Percentiles rank a stretch among this genome's conserved stretches.
phyloP scores from a whole-genome alignment of 805 yeast genomes.

The Lachancea nothofagi region DNA sequence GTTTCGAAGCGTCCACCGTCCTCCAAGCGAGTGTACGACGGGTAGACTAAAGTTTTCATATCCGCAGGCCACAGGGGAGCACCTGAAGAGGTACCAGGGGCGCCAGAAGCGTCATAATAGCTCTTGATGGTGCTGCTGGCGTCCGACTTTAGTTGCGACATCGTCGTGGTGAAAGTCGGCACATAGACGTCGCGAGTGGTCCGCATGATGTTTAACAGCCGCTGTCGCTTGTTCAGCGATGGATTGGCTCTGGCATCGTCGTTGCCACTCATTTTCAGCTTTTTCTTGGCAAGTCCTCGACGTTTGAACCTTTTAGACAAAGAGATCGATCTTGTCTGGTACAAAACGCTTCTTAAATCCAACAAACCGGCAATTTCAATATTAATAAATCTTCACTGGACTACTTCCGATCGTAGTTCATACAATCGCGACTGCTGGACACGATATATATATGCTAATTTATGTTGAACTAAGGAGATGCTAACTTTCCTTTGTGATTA shows the following conservation, averaged over 20 bases:
- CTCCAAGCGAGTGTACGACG: constrained; percentile 44
- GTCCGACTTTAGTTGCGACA: constrained; percentile 44
- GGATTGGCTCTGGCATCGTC: constrained; percentile 6
- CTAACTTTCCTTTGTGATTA: too few species aligned
- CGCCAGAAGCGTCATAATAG: constrained; percentile 10
- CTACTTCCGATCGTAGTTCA: too few species aligned
- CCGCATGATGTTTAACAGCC: constrained; percentile 45
- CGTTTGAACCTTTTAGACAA: constrained; percentile 16
- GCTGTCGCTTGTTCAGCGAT: constrained; percentile 36
- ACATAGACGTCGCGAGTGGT: constrained; percentile 53
- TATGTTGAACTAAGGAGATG: too few species aligned
- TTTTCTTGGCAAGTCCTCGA: constrained; percentile 13
- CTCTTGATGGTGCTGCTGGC: constrained; percentile 29
- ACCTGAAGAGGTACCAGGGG: constrained; percentile 4
- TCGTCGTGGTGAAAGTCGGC: constrained; percentile 45
- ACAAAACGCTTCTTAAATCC: constrained; percentile 12
- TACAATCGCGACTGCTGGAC: too few species aligned
- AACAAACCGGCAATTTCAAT: constrained; percentile 20
- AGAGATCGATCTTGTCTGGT: constrained; percentile 17
- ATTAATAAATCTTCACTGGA: not conserved
- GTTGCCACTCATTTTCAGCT: constrained; percentile 5
- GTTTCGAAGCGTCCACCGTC: constrained; percentile 41
- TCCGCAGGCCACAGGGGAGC: constrained; percentile 41
- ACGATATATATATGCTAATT: too few species aligned
- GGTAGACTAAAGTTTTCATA: constrained; percentile 56